Evolutionary conservation across 2,329 filamentous ascomycete species (phyloP), one percentile per base, ranked within the genome.

Genomic region (Phialophora chinensis): DNA sequence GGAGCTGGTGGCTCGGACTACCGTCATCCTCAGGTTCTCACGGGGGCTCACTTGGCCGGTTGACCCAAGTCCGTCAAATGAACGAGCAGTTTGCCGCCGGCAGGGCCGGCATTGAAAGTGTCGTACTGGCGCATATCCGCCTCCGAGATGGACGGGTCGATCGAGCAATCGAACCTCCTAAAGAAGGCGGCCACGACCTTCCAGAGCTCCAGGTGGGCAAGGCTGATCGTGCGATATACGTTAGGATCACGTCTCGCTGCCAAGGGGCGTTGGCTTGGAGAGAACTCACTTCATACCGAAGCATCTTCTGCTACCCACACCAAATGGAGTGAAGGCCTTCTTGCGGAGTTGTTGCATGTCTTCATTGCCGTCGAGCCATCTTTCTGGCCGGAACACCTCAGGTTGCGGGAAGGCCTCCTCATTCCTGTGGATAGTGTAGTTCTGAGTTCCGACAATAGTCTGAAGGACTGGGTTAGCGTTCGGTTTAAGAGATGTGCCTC

Each of bases 361-460:
- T 14, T 38, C 27, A 7, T 62, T 50, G 10, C 44, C 38, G 20
- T 66, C 57, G 1, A 73, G 64, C 71, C 71, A 73, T 35, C 72
- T 68, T 20, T 66, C 69, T 12, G 72, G 72, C 33, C 65, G 63
- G 67, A 72, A 73, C 7, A 47, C 52, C 27, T 73, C 69, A 14
- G 70, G 53, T 49, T 72, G 65, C 25, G 72, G 72, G 35, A 72
- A 73, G 12, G 64, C 47, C 68, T 68, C 29, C 70, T 68, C 66
- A 67, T 63, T 20, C 7, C 66, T 58, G 49, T 56, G 49, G n/a
- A 68, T 62, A 10, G 62, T 64, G 53, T 64, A 64, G 25, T 64
- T 64, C 27, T 64, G 62, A 27, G 62, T 64, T 11, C 62, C 62
- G 31, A 64, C 62, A 44, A 64, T 64, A 25, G 62, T 64, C 55